These are phyloP conservation scores for Durio zibethinus DNA, from an alignment of 345 rosid genomes.

Conservation along the genomic window DNA sequence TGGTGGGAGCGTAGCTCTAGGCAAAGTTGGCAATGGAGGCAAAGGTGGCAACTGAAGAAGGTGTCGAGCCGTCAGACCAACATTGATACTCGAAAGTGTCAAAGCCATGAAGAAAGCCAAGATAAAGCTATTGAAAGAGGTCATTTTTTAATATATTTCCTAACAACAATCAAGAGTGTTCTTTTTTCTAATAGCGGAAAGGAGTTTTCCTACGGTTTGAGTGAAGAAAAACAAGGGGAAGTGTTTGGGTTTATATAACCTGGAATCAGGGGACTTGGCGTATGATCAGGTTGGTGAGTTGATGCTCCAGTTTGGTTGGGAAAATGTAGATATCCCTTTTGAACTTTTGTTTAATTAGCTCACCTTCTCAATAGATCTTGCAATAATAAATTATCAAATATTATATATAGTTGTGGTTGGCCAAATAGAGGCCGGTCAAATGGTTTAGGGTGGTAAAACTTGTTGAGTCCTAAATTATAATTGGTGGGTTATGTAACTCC, in stretches of 20 bases:
- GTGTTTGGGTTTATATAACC: neutral
- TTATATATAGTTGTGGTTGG: neutral
- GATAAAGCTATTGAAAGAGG: neutral
- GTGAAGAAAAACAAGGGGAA: neutral
- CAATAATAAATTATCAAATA: neutral
- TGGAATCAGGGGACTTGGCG: neutral
- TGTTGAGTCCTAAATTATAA: neutral
- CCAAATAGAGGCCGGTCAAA: neutral
- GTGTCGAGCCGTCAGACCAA: neutral
- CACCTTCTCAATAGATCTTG: neutral
- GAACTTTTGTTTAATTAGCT: neutral
- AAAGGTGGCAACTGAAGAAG: constrained; percentile 7
- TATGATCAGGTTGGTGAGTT: neutral
- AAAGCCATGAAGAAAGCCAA: constrained; percentile 7
- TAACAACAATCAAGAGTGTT: neutral
- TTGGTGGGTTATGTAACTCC: constrained; percentile 13
- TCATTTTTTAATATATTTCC: neutral
- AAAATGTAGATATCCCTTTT: neutral
- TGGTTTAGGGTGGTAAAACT: neutral
- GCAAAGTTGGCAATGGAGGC: constrained; percentile 5
- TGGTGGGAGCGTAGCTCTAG: neutral
- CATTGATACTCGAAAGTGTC: neutral
- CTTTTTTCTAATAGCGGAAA: neutral
- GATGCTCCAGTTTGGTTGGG: neutral
- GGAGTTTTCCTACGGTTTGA: neutral